Evolutionary conservation across 768 basidiomycete genomes (phyloP), one percentile per base, ranked within the genome.

Genomic region (Holtermanniella nyarrowii): DNA sequence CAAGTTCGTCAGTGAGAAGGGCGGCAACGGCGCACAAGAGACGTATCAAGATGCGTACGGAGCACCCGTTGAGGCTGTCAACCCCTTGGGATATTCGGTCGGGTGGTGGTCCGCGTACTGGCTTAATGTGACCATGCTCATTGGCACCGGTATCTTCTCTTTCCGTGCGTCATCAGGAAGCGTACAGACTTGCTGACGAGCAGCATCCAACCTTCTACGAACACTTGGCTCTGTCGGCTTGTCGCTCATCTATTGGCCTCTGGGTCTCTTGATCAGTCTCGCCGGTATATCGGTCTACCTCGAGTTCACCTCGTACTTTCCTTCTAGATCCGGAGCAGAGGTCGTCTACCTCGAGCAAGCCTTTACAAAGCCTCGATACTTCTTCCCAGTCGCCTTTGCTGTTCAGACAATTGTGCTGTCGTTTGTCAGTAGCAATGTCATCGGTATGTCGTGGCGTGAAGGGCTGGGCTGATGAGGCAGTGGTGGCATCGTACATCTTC

Each of bases 291-390:
- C 54, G 22, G 56, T 59, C 4, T 60, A 58, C 27, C 40, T 58
- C n/a, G 61, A 63, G 25, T 51, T 63, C n/a, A 48, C 53, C 18
- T 46, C 62, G 5, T 55, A 54, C 24, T 57, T 62, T 54, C 62
- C 62, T 20, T 53, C 57, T 13, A 2, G 62, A 21, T 53, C 52
- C 12, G 62, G 60, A 11, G 62, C 53, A 5, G 56, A 59, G 39
- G 58, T 59, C 1, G 58, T 55, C n/a, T 64, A 60, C 31, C 61
- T 63, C 4, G 58, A 60, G 47, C 55, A 58, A 37, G 59, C 53
- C 2, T 60, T 42, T 37, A 39, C 44, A 16, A 53, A 42, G 24
- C 55, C 55, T 1, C 48, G 55, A 41, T 63, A 58, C 43, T 58
- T 63, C 41, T 59, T 60, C 50, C 61, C 61, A 4, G 56, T 57